Conservation (phyloP, 75 land plant genomes). For the Chamaecyparis obtusa region DNA sequence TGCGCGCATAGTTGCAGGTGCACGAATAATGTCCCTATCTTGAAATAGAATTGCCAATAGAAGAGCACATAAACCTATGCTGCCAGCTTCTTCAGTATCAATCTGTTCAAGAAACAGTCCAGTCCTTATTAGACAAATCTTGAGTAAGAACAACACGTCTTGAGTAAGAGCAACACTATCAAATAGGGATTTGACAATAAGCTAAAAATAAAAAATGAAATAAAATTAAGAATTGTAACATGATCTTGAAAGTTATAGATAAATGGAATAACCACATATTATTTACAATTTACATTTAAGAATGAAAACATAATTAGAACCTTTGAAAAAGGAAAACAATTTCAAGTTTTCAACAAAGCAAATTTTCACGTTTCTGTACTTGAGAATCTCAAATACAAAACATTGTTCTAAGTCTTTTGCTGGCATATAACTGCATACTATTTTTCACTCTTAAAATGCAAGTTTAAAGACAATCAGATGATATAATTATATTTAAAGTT, state of each 20-base stretch:
- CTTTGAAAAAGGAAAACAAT: neutral
- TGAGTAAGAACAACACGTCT: neutral
- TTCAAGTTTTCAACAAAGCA: neutral
- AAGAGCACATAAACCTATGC: constrained; percentile 86
- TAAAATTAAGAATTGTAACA: neutral
- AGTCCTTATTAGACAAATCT: neutral
- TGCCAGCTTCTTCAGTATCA: constrained; percentile 71
- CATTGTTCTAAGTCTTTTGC: neutral
- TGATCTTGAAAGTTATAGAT: neutral
- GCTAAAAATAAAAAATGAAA: neutral
- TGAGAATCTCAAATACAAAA: neutral
- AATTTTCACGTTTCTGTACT: neutral
- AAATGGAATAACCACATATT: neutral
- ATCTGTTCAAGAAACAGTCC: constrained; percentile 38
- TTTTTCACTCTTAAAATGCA: neutral
- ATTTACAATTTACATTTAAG: neutral
- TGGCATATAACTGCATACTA: neutral
- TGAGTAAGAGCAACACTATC: neutral
- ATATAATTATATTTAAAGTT: neutral
- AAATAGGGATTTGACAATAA: constrained; percentile 7
- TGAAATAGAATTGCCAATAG: constrained; percentile 83
- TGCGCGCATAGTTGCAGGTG: constrained; percentile 75
- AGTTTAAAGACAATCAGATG: neutral
- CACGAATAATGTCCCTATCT: constrained; percentile 89
- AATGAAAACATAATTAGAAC: neutral